Percentiles rank a stretch among this genome's conserved stretches.
Conservation (phyloP, 352 stramenopile genomes). For the Phytophthora citrophthora region DNA sequence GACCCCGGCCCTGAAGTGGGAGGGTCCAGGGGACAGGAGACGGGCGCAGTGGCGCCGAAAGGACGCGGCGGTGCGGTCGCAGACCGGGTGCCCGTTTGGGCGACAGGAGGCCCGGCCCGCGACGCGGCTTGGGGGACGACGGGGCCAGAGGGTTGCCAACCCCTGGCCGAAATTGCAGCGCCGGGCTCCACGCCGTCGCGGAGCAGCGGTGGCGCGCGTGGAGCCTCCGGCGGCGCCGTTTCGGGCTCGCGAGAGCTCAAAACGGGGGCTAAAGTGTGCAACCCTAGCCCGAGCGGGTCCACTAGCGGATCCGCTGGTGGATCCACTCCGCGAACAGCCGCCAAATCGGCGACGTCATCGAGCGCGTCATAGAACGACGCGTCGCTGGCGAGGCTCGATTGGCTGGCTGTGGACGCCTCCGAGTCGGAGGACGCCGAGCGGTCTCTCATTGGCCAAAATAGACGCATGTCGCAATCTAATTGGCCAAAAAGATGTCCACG, state of each 20-base stretch:
- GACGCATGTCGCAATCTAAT: not conserved
- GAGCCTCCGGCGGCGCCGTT: no score
- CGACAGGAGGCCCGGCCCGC: not conserved
- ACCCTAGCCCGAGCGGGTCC: not conserved
- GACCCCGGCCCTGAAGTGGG: not conserved
- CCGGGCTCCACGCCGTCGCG: not conserved
- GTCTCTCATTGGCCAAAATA: constrained; percentile 13
- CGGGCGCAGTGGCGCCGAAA: no score
- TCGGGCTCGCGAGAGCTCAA: not conserved
- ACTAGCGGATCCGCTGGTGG: no score
- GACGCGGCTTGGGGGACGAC: not conserved
- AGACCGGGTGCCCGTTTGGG: not conserved
- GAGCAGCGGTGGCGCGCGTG: no score
- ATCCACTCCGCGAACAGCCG: no score
- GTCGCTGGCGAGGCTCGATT: constrained; percentile 16
- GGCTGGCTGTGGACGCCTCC: constrained; percentile 13
- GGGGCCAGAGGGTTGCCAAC: not conserved
- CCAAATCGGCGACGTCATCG: no score
- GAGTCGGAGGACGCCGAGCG: constrained; percentile 2
- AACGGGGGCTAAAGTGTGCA: constrained; percentile 9
- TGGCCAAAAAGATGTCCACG: constrained; percentile 4
- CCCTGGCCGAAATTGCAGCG: constrained; percentile 5
- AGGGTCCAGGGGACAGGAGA: not conserved
- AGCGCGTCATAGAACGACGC: constrained; percentile 15
- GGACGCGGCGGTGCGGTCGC: not conserved